Percentiles rank a stretch among this genome's conserved stretches.
Evolutionary conservation across 805 yeast genomes (phyloP).

Genomic region (Cyberlindnera mycetangii): DNA sequence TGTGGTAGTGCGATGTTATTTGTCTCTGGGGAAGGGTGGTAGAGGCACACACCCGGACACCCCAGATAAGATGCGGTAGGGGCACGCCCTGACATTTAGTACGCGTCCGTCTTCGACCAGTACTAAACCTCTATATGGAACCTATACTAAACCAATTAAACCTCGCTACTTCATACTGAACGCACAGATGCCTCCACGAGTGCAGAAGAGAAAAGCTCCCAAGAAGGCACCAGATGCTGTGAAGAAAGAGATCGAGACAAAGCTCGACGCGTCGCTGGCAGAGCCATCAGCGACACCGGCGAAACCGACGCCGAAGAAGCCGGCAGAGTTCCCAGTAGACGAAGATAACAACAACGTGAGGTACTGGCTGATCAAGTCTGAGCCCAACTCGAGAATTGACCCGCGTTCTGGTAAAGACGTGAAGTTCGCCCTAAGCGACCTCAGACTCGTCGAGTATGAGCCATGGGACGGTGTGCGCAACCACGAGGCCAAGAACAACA

Average conservation of each 20-base stretch:
- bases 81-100: not conserved
- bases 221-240: not conserved
- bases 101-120: no score
- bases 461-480: conserved; percentile 65
- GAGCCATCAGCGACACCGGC: not conserved
- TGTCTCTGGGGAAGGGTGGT: not conserved
- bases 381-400: conserved; percentile 48
- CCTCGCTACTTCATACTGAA: no score
- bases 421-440: conserved; percentile 43
- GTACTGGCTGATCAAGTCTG: conserved; percentile 57
- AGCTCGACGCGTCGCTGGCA: conserved; percentile 1
- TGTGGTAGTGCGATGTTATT: not conserved
- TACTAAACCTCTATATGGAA: no score
- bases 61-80: no score
- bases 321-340: conserved; percentile 33
- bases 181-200: conserved; percentile 8
- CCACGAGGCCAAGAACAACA: conserved; percentile 51
- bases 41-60: not conserved
- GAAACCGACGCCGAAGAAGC: conserved; percentile 32
- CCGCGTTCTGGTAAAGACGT: conserved; percentile 46
- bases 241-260: not conserved
- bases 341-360: conserved; percentile 27
- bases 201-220: conserved; percentile 2
- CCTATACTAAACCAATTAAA: no score
- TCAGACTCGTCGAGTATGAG: conserved; percentile 36